Evolutionary conservation across 1,139 yeast species (phyloP), one percentile per base, ranked within the genome.

Genomic region (Geotrichum fermentans): DNA sequence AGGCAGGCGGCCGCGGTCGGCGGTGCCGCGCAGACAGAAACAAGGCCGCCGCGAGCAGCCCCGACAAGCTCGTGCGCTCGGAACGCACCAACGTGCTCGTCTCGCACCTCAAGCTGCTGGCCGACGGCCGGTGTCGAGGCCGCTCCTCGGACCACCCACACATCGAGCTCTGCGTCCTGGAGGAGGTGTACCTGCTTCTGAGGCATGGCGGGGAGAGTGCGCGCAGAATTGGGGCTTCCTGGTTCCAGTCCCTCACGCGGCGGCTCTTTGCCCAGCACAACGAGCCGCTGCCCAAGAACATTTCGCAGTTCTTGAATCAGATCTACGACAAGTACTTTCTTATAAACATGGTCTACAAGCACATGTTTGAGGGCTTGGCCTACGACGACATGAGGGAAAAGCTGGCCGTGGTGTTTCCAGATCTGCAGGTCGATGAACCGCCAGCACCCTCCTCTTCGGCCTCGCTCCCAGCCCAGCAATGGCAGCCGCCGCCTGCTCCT

Each of bases 1-100:
- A 21, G 10, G 40, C 42, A 1, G 47, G 47, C 28, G 47, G 47
- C 4, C 32, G 47, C 2, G 47, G 47, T n/a, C 30, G 47, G 11
- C 18, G 40, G 10, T 43, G 47, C 17, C 34, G 41, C 7, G 38
- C 14, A 16, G 14, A 32, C 14, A n/a, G n/a, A n/a, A 20, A 8
- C 6, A 20, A 17, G 10, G n/a, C 22, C 4, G 21, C 3, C 13
- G 20, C 13, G 13, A 4, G 13, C 24, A 7, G 11, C n/a, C 17
- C 40, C 8, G 16, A 22, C 16, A 14, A 3, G 8, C 13, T n/a
- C 7, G 6, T 22, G 8, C n/a, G 16, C 8, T 38, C 32, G 10
- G 16, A 21, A 16, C 29, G 20, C 18, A 38, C 29, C 6, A 21
- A 38, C 7, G 17, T 34, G 13, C 20, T 13, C 4, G 8, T 34